Percentiles rank a stretch among this genome's conserved stretches.
phyloP scores from a whole-genome alignment of 768 basidiomycete genomes.

The Naganishia friedmannii region DNA sequence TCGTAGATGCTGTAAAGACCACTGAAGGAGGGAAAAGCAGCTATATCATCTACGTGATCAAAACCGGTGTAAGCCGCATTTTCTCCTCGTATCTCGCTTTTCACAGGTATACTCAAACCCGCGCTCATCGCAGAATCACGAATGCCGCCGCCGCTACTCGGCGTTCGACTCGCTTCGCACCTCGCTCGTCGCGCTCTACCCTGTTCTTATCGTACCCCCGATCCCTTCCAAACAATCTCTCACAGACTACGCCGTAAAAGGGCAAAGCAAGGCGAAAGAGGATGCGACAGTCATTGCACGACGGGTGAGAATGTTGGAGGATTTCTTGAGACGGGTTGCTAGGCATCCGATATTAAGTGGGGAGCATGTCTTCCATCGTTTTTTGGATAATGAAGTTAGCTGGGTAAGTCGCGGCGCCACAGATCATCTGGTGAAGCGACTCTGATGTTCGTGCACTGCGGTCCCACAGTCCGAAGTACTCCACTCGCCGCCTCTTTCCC shows the following conservation, averaged over 20 bases:
- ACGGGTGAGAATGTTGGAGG: conserved; percentile 90
- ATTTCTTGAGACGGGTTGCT: conserved; percentile 84
- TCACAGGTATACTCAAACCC: background rate
- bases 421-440: too few relatives aligned
- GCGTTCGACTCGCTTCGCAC: conserved; percentile 91
- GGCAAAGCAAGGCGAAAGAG: conserved; percentile 81
- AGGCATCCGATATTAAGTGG: conserved; percentile 92
- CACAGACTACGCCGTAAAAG: conserved; percentile 94
- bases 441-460: too few relatives aligned
- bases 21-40: conserved; percentile 74
- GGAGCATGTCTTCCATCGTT: conserved; percentile 93
- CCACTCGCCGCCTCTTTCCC: conserved; percentile 84
- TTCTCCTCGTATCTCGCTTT: conserved; percentile 26
- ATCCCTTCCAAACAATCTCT: conserved; percentile 96
- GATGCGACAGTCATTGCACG: conserved; percentile 86
- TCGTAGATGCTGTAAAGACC: conserved; percentile 93
- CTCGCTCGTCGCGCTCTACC: conserved; percentile 81
- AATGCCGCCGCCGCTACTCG: conserved; percentile 87
- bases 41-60: conserved; percentile 92
- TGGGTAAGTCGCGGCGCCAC: conserved; percentile 70
- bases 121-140: conserved; percentile 60
- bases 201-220: conserved; percentile 92
- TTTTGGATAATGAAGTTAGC: conserved; percentile 90
- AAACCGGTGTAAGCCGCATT: conserved; percentile 65
- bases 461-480: conserved; percentile 74